These are phyloP conservation scores for Monilinia fructicola DNA, from an alignment of 2,329 filamentous ascomycete genomes.

Conservation along the genomic window DNA sequence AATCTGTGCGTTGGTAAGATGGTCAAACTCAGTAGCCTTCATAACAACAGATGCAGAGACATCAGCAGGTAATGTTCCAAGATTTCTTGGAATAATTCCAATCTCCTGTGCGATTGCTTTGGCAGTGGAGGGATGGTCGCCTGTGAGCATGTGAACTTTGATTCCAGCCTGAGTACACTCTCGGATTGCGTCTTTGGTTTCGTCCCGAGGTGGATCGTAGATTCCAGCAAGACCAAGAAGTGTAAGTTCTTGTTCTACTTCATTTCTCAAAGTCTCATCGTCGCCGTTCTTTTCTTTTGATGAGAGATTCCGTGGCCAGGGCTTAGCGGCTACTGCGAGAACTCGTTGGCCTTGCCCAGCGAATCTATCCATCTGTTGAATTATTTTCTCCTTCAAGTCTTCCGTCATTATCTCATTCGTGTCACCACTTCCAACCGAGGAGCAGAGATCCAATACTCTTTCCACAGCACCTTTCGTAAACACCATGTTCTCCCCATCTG, in stretches of 20 bases:
- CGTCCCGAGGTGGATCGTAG: constrained; percentile 58
- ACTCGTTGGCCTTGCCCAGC: constrained; percentile 68
- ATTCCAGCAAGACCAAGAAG: constrained; percentile 61
- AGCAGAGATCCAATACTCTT: constrained; percentile 64
- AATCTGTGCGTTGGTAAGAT: constrained; percentile 69
- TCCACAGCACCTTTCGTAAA: constrained; percentile 71
- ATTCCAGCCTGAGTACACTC: constrained; percentile 69
- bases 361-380: constrained; percentile 67
- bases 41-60: constrained; percentile 55
- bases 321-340: constrained; percentile 58
- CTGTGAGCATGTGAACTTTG: constrained; percentile 71
- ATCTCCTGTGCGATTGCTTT: constrained; percentile 71
- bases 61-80: constrained; percentile 22
- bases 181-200: constrained; percentile 58
- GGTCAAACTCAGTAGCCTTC: constrained; percentile 64
- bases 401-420: constrained; percentile 51
- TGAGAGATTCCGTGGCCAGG: constrained; percentile 35
- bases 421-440: constrained; percentile 47
- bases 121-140: constrained; percentile 74
- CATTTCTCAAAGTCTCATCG: constrained; percentile 36
- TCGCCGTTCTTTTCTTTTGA: constrained; percentile 26
- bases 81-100: constrained; percentile 44
- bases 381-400: constrained; percentile 54
- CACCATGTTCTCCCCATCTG: constrained; percentile 45
- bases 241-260: constrained; percentile 56